These are phyloP conservation scores for Radiomyces spectabilis DNA, from an alignment of 192 early-diverging fungal genomes.

Conservation along the genomic window DNA sequence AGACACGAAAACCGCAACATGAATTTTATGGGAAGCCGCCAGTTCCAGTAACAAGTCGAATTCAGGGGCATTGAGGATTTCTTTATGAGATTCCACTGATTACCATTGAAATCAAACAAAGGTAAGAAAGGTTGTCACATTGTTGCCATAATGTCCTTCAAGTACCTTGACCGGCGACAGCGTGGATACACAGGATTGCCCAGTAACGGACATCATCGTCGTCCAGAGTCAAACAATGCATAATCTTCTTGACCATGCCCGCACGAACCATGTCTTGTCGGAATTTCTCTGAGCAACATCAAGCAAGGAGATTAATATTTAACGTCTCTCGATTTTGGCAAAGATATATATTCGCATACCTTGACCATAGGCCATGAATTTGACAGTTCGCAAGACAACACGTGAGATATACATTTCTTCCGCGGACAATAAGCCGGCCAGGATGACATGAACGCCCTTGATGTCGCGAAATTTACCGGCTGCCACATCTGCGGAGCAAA, in stretches of 20 bases:
- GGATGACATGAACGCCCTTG: conserved; percentile 50
- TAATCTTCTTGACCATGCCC: conserved; percentile 53
- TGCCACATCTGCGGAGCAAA: conserved; percentile 43
- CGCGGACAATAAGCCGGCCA: conserved; percentile 47
- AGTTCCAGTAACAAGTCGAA: conserved; percentile 23
- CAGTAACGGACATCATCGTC: conserved; percentile 74
- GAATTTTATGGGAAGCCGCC: conserved; percentile 10
- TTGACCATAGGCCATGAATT: conserved; percentile 58
- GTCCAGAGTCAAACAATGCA: conserved; percentile 50
- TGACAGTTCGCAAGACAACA: conserved; percentile 62
- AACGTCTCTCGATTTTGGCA: not conserved
- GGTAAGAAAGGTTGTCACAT: not conserved
- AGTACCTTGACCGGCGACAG: conserved; percentile 29
- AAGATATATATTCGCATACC: conserved; percentile 25
- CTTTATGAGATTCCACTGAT: conserved; percentile 24
- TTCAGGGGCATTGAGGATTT: conserved; percentile 25
- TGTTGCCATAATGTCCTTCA: not conserved
- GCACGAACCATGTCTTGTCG: conserved; percentile 53
- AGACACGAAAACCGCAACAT: conserved; percentile 19
- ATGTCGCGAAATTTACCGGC: conserved; percentile 49
- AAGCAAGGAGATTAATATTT: not conserved
- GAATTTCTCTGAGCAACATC: conserved; percentile 34
- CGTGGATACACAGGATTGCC: conserved; percentile 47
- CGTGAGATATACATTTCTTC: conserved; percentile 62
- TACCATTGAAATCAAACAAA: not conserved